Conservation (phyloP, 805 yeast genomes). For the Candida palmyrensis region DNA sequence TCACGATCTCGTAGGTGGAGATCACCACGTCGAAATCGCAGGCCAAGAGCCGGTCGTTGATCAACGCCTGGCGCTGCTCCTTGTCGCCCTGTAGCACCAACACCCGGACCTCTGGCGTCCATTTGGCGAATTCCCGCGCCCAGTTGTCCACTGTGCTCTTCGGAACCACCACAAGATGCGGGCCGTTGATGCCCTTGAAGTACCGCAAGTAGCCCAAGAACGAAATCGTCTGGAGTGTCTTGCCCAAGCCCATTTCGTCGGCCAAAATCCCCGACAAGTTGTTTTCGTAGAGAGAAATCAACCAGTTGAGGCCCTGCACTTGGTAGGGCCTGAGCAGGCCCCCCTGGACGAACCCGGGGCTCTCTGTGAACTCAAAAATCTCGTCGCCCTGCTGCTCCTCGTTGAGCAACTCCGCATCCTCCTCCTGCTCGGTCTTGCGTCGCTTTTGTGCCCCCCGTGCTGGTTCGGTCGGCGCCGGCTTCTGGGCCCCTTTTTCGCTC, state of each 20-base stretch:
- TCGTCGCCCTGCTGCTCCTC: slow-evolving; percentile 41
- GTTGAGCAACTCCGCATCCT: slow-evolving; percentile 68
- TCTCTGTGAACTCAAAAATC: slow-evolving; percentile 45
- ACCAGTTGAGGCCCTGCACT: slow-evolving; percentile 78
- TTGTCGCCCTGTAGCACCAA: slow-evolving; percentile 72
- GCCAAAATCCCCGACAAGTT: slow-evolving; percentile 73
- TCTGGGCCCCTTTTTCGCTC: neutral
- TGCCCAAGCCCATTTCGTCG: slow-evolving; percentile 85
- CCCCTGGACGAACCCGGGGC: slow-evolving; percentile 46
- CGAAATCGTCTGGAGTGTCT: slow-evolving; percentile 75
- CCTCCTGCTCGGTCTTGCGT: slow-evolving; percentile 72
- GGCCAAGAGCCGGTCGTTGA: slow-evolving; percentile 43
- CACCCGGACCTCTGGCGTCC: slow-evolving; percentile 78
- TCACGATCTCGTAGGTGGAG: slow-evolving; percentile 73
- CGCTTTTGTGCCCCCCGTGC: slow-evolving; percentile 15
- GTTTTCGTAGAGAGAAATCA: slow-evolving; percentile 62
- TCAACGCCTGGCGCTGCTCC: slow-evolving; percentile 53
- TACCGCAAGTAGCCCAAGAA: slow-evolving; percentile 69
- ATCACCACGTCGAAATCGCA: slow-evolving; percentile 71
- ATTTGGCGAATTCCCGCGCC: slow-evolving; percentile 68
- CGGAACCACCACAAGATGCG: slow-evolving; percentile 73
- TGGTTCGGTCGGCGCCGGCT: slow-evolving; percentile 5
- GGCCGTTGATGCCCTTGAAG: slow-evolving; percentile 56
- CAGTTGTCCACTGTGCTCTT: slow-evolving; percentile 79
- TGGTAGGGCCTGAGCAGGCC: slow-evolving; percentile 71